A percentile compares a stretch with the other conserved stretches of the same genome.
Conservation (phyloP, 352 stramenopile genomes). For the Plasmopara viticola region DNA sequence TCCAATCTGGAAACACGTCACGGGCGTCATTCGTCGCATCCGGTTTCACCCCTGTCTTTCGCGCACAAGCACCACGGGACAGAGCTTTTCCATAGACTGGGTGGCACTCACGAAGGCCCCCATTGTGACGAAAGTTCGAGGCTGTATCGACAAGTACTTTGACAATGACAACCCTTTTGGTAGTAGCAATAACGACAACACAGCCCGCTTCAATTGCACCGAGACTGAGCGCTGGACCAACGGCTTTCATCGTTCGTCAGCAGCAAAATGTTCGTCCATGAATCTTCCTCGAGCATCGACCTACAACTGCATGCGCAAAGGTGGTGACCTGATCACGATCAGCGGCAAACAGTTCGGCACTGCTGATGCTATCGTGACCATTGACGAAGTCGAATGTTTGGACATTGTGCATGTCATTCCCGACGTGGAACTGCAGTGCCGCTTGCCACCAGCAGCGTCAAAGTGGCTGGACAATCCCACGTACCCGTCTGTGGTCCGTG, state of each 20-base stretch:
- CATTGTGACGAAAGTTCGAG: constrained; percentile 65
- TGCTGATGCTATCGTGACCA: constrained; percentile 54
- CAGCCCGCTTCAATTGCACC: constrained; percentile 39
- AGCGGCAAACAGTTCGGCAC: constrained; percentile 70
- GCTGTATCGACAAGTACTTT: constrained; percentile 75
- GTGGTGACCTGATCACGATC: constrained; percentile 50
- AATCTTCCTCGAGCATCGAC: constrained; percentile 47
- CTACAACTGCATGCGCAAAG: constrained; percentile 63
- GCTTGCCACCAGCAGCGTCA: constrained; percentile 40
- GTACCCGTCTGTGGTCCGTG: constrained; percentile 49
- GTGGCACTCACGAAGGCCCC: constrained; percentile 64
- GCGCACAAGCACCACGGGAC: constrained; percentile 26
- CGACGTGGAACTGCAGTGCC: constrained; percentile 71
- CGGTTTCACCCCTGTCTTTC: constrained; percentile 51
- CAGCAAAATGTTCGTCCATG: constrained; percentile 42
- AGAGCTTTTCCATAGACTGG: constrained; percentile 71
- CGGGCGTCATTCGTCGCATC: constrained; percentile 50
- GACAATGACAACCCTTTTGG: constrained; percentile 13
- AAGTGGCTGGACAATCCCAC: constrained; percentile 26
- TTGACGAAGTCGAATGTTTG: constrained; percentile 64
- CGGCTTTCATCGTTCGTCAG: constrained; percentile 32
- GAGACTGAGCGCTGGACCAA: constrained; percentile 39
- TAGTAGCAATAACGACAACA: constrained; percentile 7
- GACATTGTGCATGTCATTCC: constrained; percentile 48
- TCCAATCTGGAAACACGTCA: constrained; percentile 53